Base-by-base conservation (phyloP, 2,329 filamentous ascomycete species). In the Metarhizium anisopliae region DNA sequence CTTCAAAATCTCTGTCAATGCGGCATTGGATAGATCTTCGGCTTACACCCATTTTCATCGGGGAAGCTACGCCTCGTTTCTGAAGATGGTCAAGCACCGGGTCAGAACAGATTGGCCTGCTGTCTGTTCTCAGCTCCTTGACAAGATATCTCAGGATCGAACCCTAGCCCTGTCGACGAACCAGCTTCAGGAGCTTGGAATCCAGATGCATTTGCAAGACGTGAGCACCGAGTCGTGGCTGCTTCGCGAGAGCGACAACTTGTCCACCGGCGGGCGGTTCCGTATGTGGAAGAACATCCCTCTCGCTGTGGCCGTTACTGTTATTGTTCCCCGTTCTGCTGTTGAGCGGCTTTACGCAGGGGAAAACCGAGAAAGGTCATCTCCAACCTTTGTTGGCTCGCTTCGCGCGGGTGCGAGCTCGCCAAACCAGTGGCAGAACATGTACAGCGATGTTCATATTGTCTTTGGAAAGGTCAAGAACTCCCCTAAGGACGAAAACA, bases 361-460 rank as follows among this genome's bases (percentile, higher is more conserved):
- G 20, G 42, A 56, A 16, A 50, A 55, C 7, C 35, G 55, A 14
- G 38, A 56, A 18, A 62, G 61, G 30, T 50, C 57, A 4, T 4
- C 25, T 25, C 25, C 25, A 25, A 25, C 25, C 3, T 25, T 25
- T 25, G 25, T 25, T 25, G 25, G 25, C 25, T 25, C 25, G 25
- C 25, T 25, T 25, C 25, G 25, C 25, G 25, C 25, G 25, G 25
- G 25, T 25, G 3, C 25, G 25, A 25, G 3, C 25, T 25, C 25
- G 25, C 25, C 25, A 4, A 25, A 25, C 25, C 58, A 62, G 49
- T 74, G 67, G 67, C 64, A 68, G 32, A 70, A 69, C 57, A 59
- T 69, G 14, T 78, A 72, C 59, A 61, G 66, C 3, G 67, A 72
- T 55, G 64, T 74, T 13, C 76, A 78, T 1, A 59, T 77, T 35